These are phyloP conservation scores for Deuterostichococcus epilithicus DNA, from an alignment of 139 green algal species.

Conservation along the genomic window DNA sequence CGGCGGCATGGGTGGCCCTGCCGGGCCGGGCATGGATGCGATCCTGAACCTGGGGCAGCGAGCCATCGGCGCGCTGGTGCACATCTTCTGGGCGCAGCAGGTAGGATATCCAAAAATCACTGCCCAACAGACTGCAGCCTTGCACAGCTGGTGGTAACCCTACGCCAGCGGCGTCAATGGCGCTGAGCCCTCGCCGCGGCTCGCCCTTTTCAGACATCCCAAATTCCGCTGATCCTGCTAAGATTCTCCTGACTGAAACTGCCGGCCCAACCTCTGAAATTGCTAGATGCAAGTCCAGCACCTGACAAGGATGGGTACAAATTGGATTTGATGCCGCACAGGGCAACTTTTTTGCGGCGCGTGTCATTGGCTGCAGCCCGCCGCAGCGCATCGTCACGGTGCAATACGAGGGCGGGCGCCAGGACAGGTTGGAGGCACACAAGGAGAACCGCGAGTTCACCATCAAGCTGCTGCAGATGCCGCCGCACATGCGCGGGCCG, in stretches of 20 bases:
- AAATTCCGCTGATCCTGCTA: too few relatives aligned
- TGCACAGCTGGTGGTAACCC: too few relatives aligned
- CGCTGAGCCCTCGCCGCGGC: too few relatives aligned
- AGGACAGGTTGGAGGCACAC: neutral
- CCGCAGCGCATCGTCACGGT: conserved; percentile 6
- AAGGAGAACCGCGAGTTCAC: conserved; percentile 7
- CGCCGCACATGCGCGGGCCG: neutral
- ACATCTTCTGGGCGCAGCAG: conserved; percentile 11
- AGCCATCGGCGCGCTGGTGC: conserved; percentile 3
- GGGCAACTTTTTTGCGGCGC: conserved; percentile 6
- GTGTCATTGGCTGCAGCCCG: conserved; percentile 9
- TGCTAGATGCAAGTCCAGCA: too few relatives aligned
- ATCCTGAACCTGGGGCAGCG: conserved; percentile 5
- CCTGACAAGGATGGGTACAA: too few relatives aligned
- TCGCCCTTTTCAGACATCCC: too few relatives aligned
- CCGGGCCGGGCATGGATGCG: neutral
- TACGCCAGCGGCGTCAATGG: too few relatives aligned
- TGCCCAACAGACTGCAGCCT: too few relatives aligned
- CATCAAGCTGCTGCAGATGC: conserved; percentile 8
- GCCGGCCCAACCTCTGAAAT: too few relatives aligned
- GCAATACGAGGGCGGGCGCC: conserved; percentile 11
- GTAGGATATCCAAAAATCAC: too few relatives aligned
- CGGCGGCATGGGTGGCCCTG: neutral
- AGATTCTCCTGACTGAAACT: too few relatives aligned
- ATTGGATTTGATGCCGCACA: too few relatives aligned